Base-by-base conservation (phyloP, 371 early-diverging fungal species). In the Mortierella sp. region DNA sequence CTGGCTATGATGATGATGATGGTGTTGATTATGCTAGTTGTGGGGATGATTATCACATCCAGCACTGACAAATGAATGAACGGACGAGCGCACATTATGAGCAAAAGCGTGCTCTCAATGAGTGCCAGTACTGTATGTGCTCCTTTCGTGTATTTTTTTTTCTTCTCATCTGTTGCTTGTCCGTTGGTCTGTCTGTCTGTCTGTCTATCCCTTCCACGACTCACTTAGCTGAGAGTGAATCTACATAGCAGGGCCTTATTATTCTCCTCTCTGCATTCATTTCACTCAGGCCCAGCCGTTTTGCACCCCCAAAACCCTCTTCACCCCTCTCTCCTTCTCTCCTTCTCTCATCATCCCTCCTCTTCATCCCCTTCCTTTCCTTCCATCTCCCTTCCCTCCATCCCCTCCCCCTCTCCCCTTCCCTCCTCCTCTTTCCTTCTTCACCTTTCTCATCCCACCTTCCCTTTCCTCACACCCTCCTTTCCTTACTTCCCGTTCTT, bases 251-350 rank as follows among this genome's bases (percentile, higher is more conserved):
- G 51, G 51, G 21, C 21, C 18, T 51, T 51, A 51, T 49, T 51
- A 41, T 41, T 41, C 41, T 41, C 41, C 41, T 41, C 41, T n/a
- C 24, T 56, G 24, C 56, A 56, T 63, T 32, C 63, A 32, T 63
- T 35, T 63, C 6, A 32, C 18, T 32, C 32, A 3, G 11, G 14
- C 29, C 48, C 32, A 29, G 14, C 27, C 29, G 16, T 60, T 41
- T 41, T 16, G 60, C 63, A 60, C 60, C 32, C 63, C 63, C 63
- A 51, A 70, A 70, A 51, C n/a, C 27, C 72, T 72, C 58, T 58
- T 41, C 41, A 6, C 41, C 14, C 51, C 21, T 51, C 56, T n/a
- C 27, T n/a, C 56, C n/a, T 7, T 60, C 12, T 29, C 27, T 60
- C 14, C n/a, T 60, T 4, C n/a, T 72, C 70, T 68, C 48, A 65